Base-by-base conservation (phyloP, 192 early-diverging fungal genomes). In the Irineochytrium annulatum region DNA sequence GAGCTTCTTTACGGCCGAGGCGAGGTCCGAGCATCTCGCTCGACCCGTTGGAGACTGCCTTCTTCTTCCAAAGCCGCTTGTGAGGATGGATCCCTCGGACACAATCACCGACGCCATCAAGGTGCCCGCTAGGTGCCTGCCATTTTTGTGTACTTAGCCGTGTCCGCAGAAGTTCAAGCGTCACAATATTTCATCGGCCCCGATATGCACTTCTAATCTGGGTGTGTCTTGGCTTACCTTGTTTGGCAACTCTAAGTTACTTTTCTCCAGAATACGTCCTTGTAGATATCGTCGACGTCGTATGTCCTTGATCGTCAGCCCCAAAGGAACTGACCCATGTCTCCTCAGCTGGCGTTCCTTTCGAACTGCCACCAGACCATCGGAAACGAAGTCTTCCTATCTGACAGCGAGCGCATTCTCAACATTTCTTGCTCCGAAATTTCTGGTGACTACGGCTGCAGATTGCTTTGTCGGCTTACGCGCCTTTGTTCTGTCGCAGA, bases 141-240 rank as follows among this genome's bases (percentile, higher is more conserved):
- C 45, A 35, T 19, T 8, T 2, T 17, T 34, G 32, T 16, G 19
- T 26, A 31, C 17, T 6, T 61, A 61, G 17, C 13, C 30, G 31
- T 37, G 26, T 30, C 14, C 34, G 3, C 44, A 63, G 52, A 61
- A 43, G 17, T 61, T 68, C 43, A 45, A 57, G 20, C 22, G 28
- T 2, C 55, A 69, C 30, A 62, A 69, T 29, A 69, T 69, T n/a
- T 63, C 60, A 17, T 69, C 60, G 32, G 60, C 46, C n/a, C 67
- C 67, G 3, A 57, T 69, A 27, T 20, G 45, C n/a, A 13, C 39
- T 29, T 43, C 29, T 28, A 49, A 16, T 35, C 22, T 29, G 1
- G 46, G 45, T 17, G 17, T 8, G 43, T 24, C 31, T 0, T 4
- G 52, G 3, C 8, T 45, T n/a, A 8, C 62, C 22, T 28, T 55